Evolutionary conservation across 306 rosid genomes (phyloP), one percentile per base, ranked within the genome.

Genomic region (Casuarina glauca): DNA sequence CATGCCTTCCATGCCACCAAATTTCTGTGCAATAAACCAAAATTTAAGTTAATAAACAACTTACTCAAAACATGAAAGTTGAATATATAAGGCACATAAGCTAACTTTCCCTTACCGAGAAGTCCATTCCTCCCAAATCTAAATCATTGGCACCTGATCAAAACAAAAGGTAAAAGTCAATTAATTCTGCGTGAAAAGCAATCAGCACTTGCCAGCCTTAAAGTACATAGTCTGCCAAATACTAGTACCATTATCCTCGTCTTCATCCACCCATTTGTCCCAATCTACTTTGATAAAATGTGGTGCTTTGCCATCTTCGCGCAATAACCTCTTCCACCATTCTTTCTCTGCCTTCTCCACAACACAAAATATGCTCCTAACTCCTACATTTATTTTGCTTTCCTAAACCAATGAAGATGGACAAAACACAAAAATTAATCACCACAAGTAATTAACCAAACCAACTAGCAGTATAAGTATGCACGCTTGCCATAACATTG

Each of bases 211-310:
- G 1, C 36, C 70, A 73, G 67, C 45, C 58, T 51, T 63, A 62
- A 58, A 52, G 8, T 46, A 43, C 17, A 49, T 2, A 70, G 66
- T 32, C 17, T 10, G 3, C 8, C 51, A 71, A 4, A 41, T 15
- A 8, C 20, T 36, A 74, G 36, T 78, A 91, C 97, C 89, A n/a
- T 70, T 83, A 4, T 90, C 96, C 11, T 92, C 98, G 69, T 94
- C 98, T 74, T 94, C 97, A 74, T 94, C 98, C 4, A 84, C 98
- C 98, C 98, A 94, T 83, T 90, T 94, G 80, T 94, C 97, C 97
- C 97, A 94, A 79, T 94, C 98, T 77, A 94, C 96, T 86, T 92
- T 94, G 67, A 94, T 88, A 62, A 89, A 86, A 76, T 94, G 98
- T 2, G 98, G 98, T 19, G 92, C 57, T 86, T 88, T 94, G 62